Evolutionary conservation across 1,139 yeast genomes (phyloP), one percentile per base, ranked within the genome.

Genomic region (Martiniozyma asiatica): DNA sequence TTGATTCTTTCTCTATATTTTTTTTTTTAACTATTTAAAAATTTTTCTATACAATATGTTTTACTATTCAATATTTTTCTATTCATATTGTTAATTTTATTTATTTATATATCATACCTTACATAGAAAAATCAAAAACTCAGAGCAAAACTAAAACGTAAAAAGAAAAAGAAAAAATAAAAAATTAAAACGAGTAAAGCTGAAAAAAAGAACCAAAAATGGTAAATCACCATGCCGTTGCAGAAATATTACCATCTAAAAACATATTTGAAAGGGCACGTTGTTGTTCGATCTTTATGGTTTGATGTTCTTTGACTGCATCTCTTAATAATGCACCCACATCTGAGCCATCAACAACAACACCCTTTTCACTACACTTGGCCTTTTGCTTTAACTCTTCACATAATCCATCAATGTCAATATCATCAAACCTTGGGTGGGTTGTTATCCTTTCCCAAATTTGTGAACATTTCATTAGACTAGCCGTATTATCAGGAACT

Each of bases 401-500:
- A 64, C 98, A 89, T 48, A 89, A 67, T 2, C 94, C 92, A 51
- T 87, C 96, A 41, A 89, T 85, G 55, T 89, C 97, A 35, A 89
- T 64, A 38, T 87, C 95, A 6, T 92, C 74, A 55, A 87, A 89
- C 51, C 79, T 74, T 21, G 98, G 97, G 62, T 89, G 96, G 11
- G 93, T 60, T 3, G 95, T 81, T 24, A 89, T 80, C 48, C 97
- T 69, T 53, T 87, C 97, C 98, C 98, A 89, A 14, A 87, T 79
- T 45, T 85, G 96, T 1, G 93, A 73, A 54, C 98, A 89, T 47
- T 72, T 68, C 56, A 82, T 54, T 43, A 63, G 50, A 45, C 54
- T 61, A 28, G 53, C 59, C 53, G 48, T 77, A 53, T 48, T 58
- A 4, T 72, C 65, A 21, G 80, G 79, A 4, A 72, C 78, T 27